Evolutionary conservation across 2,329 filamentous ascomycete species (phyloP).

Genomic region (Alternaria atra): DNA sequence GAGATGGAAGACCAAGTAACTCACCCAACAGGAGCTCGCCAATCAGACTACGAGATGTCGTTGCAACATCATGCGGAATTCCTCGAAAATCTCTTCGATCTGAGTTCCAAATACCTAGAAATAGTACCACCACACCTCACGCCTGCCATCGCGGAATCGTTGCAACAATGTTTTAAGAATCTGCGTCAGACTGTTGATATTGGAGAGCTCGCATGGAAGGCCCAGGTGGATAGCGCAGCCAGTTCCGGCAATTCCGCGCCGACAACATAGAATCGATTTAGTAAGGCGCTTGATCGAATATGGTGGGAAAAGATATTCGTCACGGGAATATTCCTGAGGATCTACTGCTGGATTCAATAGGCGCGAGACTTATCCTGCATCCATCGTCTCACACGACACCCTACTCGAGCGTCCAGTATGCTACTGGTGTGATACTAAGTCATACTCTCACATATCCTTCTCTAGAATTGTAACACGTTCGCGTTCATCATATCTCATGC

Average conservation of each 20-base stretch:
- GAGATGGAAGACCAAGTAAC: conserved; percentile 4
- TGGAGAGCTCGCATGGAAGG: conserved; percentile 1
- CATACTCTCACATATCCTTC: conserved; percentile 1
- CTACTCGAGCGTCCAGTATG: conserved; percentile 1
- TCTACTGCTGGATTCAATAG: conserved; percentile 4
- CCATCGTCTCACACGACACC: neutral
- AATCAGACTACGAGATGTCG: conserved; percentile 1
- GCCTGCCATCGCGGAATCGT: conserved; percentile 1
- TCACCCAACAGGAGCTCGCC: neutral
- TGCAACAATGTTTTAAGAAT: conserved; percentile 1
- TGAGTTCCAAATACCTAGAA: conserved; percentile 4
- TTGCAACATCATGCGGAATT: conserved; percentile 5
- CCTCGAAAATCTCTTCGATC: neutral
- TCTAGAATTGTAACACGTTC: conserved; percentile 4
- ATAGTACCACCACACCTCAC: conserved; percentile 4
- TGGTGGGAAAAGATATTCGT: conserved; percentile 2
- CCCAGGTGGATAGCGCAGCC: conserved; percentile 4
- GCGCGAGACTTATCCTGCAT: conserved; percentile 4
- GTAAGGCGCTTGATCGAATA: conserved; percentile 4
- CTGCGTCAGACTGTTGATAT: conserved; percentile 5
- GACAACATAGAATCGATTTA: conserved; percentile 4
- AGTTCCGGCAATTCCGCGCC: conserved; percentile 3
- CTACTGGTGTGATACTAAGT: conserved; percentile 5
- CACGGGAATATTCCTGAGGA: neutral
- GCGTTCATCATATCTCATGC: conserved; percentile 3